Evolutionary conservation across 2,329 filamentous ascomycete genomes (phyloP).

Genomic region (Fusarium sterilihyphosum): DNA sequence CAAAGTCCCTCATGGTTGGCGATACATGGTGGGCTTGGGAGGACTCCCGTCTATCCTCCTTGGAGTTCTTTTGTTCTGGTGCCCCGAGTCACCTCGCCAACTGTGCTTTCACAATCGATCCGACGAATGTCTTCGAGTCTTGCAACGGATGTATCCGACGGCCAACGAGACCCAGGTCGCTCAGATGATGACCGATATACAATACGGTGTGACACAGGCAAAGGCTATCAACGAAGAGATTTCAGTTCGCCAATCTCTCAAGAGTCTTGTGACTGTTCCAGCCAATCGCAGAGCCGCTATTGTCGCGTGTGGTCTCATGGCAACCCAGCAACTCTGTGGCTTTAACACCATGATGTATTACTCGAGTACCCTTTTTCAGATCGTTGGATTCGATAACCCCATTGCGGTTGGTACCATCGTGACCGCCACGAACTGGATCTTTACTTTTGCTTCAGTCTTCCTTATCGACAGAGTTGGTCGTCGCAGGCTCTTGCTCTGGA

Average conservation of each 20-base stretch:
- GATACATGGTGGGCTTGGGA: slow-evolving; percentile 59
- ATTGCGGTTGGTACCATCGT: slow-evolving; percentile 56
- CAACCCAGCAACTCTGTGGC: slow-evolving; percentile 54
- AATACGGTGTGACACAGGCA: neutral
- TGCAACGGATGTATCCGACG: slow-evolving; percentile 53
- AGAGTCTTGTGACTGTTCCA: neutral
- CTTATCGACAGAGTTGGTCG: slow-evolving; percentile 57
- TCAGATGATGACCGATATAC: slow-evolving; percentile 35
- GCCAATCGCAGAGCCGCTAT: neutral
- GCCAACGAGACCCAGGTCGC: slow-evolving; percentile 52
- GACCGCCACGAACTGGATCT: slow-evolving; percentile 58
- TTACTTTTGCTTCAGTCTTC: slow-evolving; percentile 58
- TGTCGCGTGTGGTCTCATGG: neutral
- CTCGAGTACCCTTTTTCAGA: slow-evolving; percentile 57
- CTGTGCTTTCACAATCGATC: slow-evolving; percentile 53
- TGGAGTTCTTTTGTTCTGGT: slow-evolving; percentile 53
- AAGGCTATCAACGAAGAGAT: neutral
- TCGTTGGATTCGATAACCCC: slow-evolving; percentile 60
- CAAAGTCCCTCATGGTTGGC: slow-evolving; percentile 55
- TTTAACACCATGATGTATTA: slow-evolving; percentile 64
- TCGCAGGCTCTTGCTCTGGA: slow-evolving; percentile 52
- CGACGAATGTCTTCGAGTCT: slow-evolving; percentile 51
- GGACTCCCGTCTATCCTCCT: slow-evolving; percentile 58
- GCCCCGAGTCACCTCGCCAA: slow-evolving; percentile 59
- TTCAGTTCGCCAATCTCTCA: neutral